Evolutionary conservation across 805 yeast species (phyloP), one percentile per base, ranked within the genome.

Genomic region (Candida dendrica): DNA sequence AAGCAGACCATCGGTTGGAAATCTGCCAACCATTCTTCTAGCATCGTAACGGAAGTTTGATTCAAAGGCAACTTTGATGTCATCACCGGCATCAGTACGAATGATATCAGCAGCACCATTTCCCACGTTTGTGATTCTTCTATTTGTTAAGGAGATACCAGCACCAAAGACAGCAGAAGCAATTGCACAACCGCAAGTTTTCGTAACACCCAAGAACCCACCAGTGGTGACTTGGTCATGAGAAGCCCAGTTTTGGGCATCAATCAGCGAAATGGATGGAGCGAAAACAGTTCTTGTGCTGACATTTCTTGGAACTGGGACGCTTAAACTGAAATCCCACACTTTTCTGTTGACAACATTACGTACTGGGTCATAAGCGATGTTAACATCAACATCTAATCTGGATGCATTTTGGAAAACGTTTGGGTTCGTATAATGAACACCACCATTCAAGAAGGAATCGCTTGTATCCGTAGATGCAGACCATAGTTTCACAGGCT

Each of bases 121-220:
- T 9, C 66, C 65, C 13, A 83, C 64, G 41, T 76, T 72, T 35
- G 72, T 63, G 15, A 84, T 59, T 4, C 77, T 71, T 48, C 93
- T 69, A 55, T 75, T 75, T 2, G 71, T 66, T 14, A 81, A 64
- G 16, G 81, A 73, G n/a, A 84, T 50, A 6, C 95, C 96, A 39
- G 72, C 48, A 13, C 68, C 68, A 41, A 61, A 62, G 10, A 54
- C 45, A 11, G 47, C 39, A 6, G 62, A 60, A 6, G 53, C 51
- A 3, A 45, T 43, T 24, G 30, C 41, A 6, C 49, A 20, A 50
- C 65, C 64, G 13, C 30, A 27, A n/a, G 55, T 44, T 51, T 66
- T 60, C 55, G 71, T 65, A 47, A 71, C 62, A 36, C 86, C 88
- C n/a, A 75, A 22, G 27, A 56, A 47, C 2, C 47, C 77, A 17